Evolutionary conservation across 1,139 yeast genomes (phyloP), one percentile per base, ranked within the genome.

Genomic region (Taphrina communis): DNA sequence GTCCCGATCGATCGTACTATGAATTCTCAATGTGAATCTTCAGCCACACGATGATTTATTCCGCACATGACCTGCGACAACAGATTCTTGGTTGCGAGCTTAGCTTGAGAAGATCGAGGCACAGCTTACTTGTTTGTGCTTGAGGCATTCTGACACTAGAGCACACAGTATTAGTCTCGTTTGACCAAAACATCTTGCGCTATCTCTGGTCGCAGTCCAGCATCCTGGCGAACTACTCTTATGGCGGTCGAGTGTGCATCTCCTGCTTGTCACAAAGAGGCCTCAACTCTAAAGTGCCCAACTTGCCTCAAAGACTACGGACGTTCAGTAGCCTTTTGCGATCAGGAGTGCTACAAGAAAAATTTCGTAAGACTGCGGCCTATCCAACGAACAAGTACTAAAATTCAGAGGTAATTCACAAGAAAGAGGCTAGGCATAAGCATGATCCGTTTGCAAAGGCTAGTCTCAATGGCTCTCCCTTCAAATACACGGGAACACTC

Each of bases 211-310:
- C 31, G 31, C 31, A 25, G 31, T 25, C 25, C 25, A 35, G n/a
- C 41, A 38, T 17, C 19, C 42, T 53, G 58, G 58, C 60, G 12
- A 38, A 9, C 17, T 41, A 31, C 14, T 35, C 14, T 12, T 41
- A 63, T 63, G 67, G 61, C 61, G 14, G 46, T 63, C 46, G 48
- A 42, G 55, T 63, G 67, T 21, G 59, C 67, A 35, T 63, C 67
- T 17, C 50, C 57, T n/a, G 89, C 86, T 73, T 94, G 99, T 80
- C 95, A 95, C 44, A 91, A 91, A 75, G 84, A 82, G 55, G 91
- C 97, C 12, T 83, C 83, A 1, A 80, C 84, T 53, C 82, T 94
- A 73, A 92, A 92, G 76, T 94, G 99, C 78, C 99, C 99, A 0
- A 82, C 93, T 14, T 94, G 99, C 79, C 80, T 94, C 72, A 93